These are phyloP conservation scores for Vicia sativa DNA, from an alignment of 306 rosid species.

Conservation along the genomic window DNA sequence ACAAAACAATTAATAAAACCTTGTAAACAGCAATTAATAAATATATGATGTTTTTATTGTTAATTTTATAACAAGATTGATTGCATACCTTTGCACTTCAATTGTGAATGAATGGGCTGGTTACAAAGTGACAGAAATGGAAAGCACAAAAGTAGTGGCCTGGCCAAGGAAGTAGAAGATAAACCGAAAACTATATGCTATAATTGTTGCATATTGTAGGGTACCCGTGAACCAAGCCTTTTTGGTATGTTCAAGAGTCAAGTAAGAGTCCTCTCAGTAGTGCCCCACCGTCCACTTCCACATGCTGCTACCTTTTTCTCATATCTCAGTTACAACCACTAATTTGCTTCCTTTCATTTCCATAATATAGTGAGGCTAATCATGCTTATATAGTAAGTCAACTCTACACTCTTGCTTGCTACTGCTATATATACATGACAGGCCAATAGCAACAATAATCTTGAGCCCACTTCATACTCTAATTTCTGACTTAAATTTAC, in stretches of 20 bases:
- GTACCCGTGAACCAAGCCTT: slow-evolving; percentile 14
- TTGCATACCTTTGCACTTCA: not conserved
- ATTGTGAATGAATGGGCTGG: slow-evolving; percentile 21
- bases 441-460: slow-evolving; percentile 12
- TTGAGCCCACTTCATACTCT: slow-evolving; percentile 4
- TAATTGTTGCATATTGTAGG: slow-evolving; percentile 28
- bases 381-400: slow-evolving; percentile 47
- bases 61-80: not conserved
- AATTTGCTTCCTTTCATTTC: slow-evolving; percentile 31
- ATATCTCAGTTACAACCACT: slow-evolving; percentile 38
- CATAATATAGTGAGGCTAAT: slow-evolving; percentile 9
- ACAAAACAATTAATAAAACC: slow-evolving; percentile 25
- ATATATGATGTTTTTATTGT: not conserved
- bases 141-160: not conserved
- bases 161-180: not conserved
- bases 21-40: not conserved
- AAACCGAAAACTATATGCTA: not conserved
- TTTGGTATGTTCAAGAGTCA: slow-evolving; percentile 34
- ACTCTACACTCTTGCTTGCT: slow-evolving; percentile 19
- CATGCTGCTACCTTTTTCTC: slow-evolving; percentile 2
- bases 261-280: slow-evolving; percentile 37
- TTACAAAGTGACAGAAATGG: slow-evolving; percentile 10
- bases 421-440: slow-evolving; percentile 5
- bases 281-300: slow-evolving; percentile 54
- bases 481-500: not conserved